Evolutionary conservation across 495 filamentous ascomycete genomes (phyloP).

Genomic region (Penicillium tannophilum): DNA sequence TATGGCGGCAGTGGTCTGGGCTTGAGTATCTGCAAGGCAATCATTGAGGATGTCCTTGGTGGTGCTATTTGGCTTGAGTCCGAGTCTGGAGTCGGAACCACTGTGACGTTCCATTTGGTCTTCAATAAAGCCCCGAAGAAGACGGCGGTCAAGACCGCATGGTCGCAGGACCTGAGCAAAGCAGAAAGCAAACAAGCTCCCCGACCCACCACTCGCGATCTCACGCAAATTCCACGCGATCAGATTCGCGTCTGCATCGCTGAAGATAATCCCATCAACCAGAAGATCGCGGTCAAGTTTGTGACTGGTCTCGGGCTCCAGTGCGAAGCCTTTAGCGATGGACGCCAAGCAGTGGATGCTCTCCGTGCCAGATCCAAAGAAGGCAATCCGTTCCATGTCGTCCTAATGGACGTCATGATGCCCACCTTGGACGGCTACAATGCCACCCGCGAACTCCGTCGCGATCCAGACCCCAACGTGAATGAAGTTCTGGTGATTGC

Average conservation of each 20-base stretch:
- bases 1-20: slow-evolving; percentile 91
- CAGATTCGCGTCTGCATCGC: slow-evolving; percentile 85
- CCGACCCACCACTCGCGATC: slow-evolving; percentile 48
- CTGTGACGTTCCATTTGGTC: slow-evolving; percentile 78
- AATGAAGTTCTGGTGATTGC: slow-evolving; percentile 82
- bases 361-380: slow-evolving; percentile 68
- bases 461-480: slow-evolving; percentile 71
- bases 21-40: slow-evolving; percentile 90
- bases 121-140: slow-evolving; percentile 77
- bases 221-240: slow-evolving; percentile 72
- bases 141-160: slow-evolving; percentile 56
- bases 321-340: slow-evolving; percentile 83
- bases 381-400: slow-evolving; percentile 69
- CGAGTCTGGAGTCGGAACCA: slow-evolving; percentile 73
- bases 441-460: slow-evolving; percentile 77
- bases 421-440: slow-evolving; percentile 93
- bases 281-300: slow-evolving; percentile 88
- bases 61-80: slow-evolving; percentile 84
- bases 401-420: slow-evolving; percentile 97
- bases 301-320: slow-evolving; percentile 80
- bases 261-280: slow-evolving; percentile 90
- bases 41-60: slow-evolving; percentile 88
- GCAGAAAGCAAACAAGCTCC: slow-evolving; percentile 31
- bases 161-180: slow-evolving; percentile 50
- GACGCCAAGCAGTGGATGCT: slow-evolving; percentile 82